A percentile compares a stretch with the other conserved stretches of the same genome.
Evolutionary conservation across 805 yeast species (phyloP).

Genomic region (Starmerella khaoyaiensis): DNA sequence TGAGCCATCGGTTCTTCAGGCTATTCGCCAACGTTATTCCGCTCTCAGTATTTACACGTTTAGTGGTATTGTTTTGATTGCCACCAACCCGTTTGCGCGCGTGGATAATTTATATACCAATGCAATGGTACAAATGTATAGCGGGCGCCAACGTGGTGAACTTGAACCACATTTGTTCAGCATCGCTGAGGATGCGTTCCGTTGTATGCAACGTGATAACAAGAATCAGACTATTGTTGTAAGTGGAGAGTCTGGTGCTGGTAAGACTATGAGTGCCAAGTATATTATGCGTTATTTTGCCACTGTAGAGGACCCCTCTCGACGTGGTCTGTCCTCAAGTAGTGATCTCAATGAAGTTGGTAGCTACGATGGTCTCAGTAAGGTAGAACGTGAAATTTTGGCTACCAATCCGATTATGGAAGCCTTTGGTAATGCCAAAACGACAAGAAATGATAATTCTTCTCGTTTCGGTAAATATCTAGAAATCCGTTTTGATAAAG

Average conservation of each 20-base stretch:
- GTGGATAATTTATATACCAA: slow-evolving; percentile 84
- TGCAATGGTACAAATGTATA: slow-evolving; percentile 87
- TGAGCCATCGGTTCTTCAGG: slow-evolving; percentile 93
- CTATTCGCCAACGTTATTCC: slow-evolving; percentile 76
- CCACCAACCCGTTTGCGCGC: slow-evolving; percentile 88
- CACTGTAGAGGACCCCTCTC: slow-evolving; percentile 55
- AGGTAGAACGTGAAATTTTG: slow-evolving; percentile 82
- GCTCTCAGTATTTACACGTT: slow-evolving; percentile 89
- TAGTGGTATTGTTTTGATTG: slow-evolving; percentile 92
- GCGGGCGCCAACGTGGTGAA: slow-evolving; percentile 87
- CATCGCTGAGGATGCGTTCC: slow-evolving; percentile 93
- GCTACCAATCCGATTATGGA: slow-evolving; percentile 97
- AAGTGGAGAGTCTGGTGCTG: slow-evolving; percentile 97
- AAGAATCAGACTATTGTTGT: slow-evolving; percentile 92
- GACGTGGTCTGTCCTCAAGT: slow-evolving; percentile 18
- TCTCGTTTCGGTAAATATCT: slow-evolving; percentile 94
- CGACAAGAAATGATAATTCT: slow-evolving; percentile 93
- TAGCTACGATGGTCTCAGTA: slow-evolving; percentile 54
- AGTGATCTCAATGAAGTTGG: not conserved
- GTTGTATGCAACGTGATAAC: slow-evolving; percentile 78
- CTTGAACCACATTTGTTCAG: slow-evolving; percentile 95
- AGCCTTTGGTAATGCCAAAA: slow-evolving; percentile 96
- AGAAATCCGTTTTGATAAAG: slow-evolving; percentile 70
- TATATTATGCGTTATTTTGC: slow-evolving; percentile 97
- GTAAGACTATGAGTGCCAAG: slow-evolving; percentile 94